Evolutionary conservation across 192 early-diverging fungal species (phyloP).

Genomic region (Coemansia sp.): DNA sequence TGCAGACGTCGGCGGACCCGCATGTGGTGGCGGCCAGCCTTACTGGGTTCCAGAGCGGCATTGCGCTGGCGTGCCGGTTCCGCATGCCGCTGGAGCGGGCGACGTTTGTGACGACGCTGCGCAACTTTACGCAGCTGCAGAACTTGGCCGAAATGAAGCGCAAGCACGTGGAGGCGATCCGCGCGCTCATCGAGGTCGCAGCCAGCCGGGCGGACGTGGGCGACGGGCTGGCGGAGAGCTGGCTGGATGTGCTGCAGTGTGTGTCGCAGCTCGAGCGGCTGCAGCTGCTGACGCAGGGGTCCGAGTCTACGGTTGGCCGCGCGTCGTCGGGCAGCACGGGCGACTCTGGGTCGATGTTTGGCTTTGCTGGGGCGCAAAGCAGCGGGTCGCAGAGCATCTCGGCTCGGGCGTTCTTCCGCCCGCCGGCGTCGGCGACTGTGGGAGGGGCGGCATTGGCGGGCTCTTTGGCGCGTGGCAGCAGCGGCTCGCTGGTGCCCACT

Average conservation of each 20-base stretch:
- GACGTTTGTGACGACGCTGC: slow-evolving; percentile 88
- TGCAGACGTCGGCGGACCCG: slow-evolving; percentile 80
- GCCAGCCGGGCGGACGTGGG: slow-evolving; percentile 57
- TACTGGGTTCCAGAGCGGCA: slow-evolving; percentile 75
- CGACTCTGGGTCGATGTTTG: slow-evolving; percentile 22
- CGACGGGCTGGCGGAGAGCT: slow-evolving; percentile 64
- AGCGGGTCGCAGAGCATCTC: slow-evolving; percentile 26
- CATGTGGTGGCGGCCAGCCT: slow-evolving; percentile 72
- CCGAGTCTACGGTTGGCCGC: slow-evolving; percentile 18
- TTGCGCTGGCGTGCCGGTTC: slow-evolving; percentile 80
- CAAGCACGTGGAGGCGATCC: slow-evolving; percentile 91
- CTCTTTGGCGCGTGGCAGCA: slow-evolving; percentile 43
- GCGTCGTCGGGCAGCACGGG: slow-evolving; percentile 12
- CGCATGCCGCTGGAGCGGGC: slow-evolving; percentile 86
- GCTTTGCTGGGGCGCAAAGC: slow-evolving; percentile 14
- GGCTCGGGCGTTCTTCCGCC: slow-evolving; percentile 59
- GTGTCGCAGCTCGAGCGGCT: slow-evolving; percentile 87
- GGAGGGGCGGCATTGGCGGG: slow-evolving; percentile 1
- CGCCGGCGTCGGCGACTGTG: slow-evolving; percentile 51
- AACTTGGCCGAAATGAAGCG: slow-evolving; percentile 82
- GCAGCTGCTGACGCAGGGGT: slow-evolving; percentile 61
- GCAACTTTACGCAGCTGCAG: slow-evolving; percentile 83
- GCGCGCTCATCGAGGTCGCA: slow-evolving; percentile 78
- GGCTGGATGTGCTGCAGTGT: slow-evolving; percentile 81
- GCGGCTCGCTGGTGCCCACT: slow-evolving; percentile 66